phyloP scores from a whole-genome alignment of 768 basidiomycete genomes.

The Podaxis sp. region DNA sequence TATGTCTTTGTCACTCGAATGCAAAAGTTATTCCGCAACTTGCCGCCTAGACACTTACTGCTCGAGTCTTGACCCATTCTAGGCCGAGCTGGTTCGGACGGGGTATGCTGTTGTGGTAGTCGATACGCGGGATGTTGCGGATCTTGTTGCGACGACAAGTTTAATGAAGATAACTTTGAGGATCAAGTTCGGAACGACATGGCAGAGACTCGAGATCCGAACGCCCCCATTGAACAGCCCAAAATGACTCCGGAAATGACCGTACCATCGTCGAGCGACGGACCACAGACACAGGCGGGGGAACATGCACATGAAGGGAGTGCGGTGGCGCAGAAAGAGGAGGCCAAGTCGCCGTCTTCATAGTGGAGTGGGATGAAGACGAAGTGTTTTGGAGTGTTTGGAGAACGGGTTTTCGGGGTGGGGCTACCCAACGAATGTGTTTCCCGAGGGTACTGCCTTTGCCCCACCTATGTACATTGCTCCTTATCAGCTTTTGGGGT shows the following conservation, averaged over 20 bases:
- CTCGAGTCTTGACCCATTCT: not conserved
- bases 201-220: conserved; percentile 34
- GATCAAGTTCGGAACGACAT: conserved; percentile 34
- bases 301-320: not conserved
- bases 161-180: conserved; percentile 46
- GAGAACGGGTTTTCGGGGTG: no score
- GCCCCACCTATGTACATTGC: no score
- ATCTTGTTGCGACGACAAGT: conserved; percentile 39
- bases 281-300: not conserved
- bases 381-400: no score
- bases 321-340: not conserved
- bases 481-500: no score
- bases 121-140: conserved; percentile 41
- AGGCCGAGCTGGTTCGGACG: conserved; percentile 24
- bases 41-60: not conserved
- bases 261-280: conserved; percentile 1
- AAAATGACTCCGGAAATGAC: conserved; percentile 25
- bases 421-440: no score
- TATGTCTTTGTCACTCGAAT: conserved; percentile 11
- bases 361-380: not conserved
- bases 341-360: not conserved
- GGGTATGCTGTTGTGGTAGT: conserved; percentile 28
- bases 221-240: conserved; percentile 24
- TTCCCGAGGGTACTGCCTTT: no score
- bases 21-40: not conserved